Conservation (phyloP, 305 asterid genomes). For the Solanum hybrid region DNA sequence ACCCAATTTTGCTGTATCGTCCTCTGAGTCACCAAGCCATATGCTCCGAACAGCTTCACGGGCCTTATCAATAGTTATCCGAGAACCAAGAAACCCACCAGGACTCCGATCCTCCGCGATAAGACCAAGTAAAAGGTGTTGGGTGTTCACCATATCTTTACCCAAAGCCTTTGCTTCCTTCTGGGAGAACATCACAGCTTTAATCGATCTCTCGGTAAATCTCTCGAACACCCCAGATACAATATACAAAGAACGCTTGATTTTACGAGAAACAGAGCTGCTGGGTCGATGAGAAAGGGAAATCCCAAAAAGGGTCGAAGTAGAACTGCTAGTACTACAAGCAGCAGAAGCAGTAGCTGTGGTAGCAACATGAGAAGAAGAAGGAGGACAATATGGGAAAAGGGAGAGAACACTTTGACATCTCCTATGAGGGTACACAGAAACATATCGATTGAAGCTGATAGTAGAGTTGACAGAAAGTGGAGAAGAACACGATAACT, state of each 20-base stretch:
- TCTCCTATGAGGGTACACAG: constrained; percentile 22
- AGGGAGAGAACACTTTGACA: constrained; percentile 21
- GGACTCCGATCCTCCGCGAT: constrained; percentile 82
- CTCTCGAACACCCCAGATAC: constrained; percentile 77
- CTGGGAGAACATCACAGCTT: constrained; percentile 83
- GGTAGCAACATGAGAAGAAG: constrained; percentile 14
- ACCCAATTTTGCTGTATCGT: constrained; percentile 6
- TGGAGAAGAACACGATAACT: constrained; percentile 66
- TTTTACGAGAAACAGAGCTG: constrained; percentile 4
- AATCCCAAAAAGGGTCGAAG: constrained; percentile 41
- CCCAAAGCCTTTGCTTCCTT: constrained; percentile 80
- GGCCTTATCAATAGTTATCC: constrained; percentile 57
- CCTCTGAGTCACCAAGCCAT: constrained; percentile 31
- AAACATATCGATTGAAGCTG: constrained; percentile 35
- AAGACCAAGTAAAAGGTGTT: constrained; percentile 83
- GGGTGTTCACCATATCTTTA: constrained; percentile 60
- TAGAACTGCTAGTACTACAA: constrained; percentile 29
- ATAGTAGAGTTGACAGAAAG: constrained; percentile 46
- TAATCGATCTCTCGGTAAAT: constrained; percentile 88
- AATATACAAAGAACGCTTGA: constrained; percentile 38
- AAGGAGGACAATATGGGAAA: constrained; percentile 14
- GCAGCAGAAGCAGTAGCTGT: constrained; percentile 9
- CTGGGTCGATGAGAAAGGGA: constrained; percentile 30
- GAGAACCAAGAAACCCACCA: constrained; percentile 72
- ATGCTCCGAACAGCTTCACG: constrained; percentile 67